Conservation (phyloP, 345 rosid species). For the Salix koriyanagi region DNA sequence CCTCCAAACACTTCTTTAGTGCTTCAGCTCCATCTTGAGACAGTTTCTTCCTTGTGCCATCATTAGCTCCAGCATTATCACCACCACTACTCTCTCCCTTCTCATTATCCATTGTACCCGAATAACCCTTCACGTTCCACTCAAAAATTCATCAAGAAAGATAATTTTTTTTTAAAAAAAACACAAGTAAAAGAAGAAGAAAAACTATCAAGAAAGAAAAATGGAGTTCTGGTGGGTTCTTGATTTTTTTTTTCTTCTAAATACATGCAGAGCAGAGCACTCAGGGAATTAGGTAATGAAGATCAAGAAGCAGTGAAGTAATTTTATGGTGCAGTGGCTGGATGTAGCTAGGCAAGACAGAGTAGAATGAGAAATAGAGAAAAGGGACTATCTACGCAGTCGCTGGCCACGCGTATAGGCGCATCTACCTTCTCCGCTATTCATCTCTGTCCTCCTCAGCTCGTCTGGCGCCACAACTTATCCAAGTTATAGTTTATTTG, state of each 20-base stretch:
- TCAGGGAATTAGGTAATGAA: neutral
- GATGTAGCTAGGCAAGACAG: too few relatives aligned
- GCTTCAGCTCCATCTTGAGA: conserved; percentile 21
- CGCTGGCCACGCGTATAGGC: too few relatives aligned
- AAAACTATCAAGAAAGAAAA: neutral
- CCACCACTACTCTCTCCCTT: conserved; percentile 9
- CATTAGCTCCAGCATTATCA: neutral
- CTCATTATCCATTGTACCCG: conserved; percentile 21
- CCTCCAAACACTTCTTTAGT: conserved; percentile 36
- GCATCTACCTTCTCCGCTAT: too few relatives aligned
- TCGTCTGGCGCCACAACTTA: too few relatives aligned
- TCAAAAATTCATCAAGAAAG: neutral
- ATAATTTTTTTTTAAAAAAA: neutral
- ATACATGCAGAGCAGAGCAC: neutral
- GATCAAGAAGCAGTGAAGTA: neutral
- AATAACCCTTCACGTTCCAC: neutral
- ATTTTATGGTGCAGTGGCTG: too few relatives aligned
- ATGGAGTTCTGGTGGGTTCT: neutral
- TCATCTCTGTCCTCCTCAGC: too few relatives aligned
- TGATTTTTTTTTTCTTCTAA: neutral
- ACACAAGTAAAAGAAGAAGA: too few relatives aligned
- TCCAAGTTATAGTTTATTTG: too few relatives aligned
- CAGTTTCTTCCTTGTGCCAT: conserved; percentile 9
- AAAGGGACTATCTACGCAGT: neutral
- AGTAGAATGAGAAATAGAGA: too few relatives aligned